A percentile compares a stretch with the other conserved stretches of the same genome.
Conservation (phyloP, 129 eudicot species). For the Pulicaria dysenterica region DNA sequence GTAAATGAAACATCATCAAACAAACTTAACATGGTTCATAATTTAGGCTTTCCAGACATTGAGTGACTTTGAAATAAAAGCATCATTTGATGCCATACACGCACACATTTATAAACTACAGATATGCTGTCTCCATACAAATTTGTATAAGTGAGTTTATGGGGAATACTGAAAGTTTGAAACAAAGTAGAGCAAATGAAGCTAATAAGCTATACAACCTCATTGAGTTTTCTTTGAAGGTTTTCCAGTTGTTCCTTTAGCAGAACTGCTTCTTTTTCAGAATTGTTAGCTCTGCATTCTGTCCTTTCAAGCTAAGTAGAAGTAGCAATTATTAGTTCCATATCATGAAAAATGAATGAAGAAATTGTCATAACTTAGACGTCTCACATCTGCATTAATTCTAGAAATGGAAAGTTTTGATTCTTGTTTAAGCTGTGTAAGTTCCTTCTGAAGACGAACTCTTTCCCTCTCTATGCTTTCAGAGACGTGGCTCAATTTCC, state of each 20-base stretch:
- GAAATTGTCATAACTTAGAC: background rate
- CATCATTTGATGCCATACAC: background rate
- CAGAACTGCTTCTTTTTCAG: constrained; percentile 71
- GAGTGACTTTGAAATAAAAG: background rate
- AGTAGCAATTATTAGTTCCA: constrained; percentile 19
- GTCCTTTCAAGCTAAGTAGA: constrained; percentile 73
- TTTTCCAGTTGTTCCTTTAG: constrained; percentile 71
- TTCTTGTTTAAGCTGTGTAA: constrained; percentile 63
- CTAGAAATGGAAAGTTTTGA: constrained; percentile 70
- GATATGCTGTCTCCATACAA: constrained; percentile 3
- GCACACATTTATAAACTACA: constrained; percentile 6
- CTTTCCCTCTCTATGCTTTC: constrained; percentile 69
- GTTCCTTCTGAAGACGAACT: constrained; percentile 69
- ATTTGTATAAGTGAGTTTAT: background rate
- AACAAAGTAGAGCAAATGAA: constrained; percentile 20
- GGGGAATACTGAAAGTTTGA: background rate
- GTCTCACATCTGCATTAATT: constrained; percentile 77
- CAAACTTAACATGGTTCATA: background rate
- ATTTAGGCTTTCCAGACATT: background rate
- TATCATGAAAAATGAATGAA: constrained; percentile 18
- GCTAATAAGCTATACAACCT: constrained; percentile 49
- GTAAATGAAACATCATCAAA: constrained; percentile 3
- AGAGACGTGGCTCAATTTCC: constrained; percentile 54
- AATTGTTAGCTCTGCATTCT: constrained; percentile 79
- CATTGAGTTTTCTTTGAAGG: constrained; percentile 55